Conservation (phyloP, 164 flowering plant species). For the Amborella trichopoda region DNA sequence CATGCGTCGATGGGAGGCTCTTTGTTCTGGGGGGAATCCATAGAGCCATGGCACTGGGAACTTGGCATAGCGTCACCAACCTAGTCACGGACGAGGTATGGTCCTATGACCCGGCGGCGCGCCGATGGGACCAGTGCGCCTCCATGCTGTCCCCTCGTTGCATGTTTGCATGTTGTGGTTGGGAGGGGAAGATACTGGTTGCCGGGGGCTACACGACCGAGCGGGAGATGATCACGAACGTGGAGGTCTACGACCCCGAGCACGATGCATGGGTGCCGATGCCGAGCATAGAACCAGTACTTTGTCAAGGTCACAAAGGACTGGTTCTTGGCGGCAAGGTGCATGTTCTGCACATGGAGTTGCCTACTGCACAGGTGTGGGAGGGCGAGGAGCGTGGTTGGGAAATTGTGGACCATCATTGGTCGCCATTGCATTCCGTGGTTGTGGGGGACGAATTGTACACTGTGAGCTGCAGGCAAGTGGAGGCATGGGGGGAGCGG, state of each 20-base stretch:
- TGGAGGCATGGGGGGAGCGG: slow-evolving; percentile 28
- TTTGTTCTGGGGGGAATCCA: slow-evolving; percentile 94
- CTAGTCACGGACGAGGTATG: slow-evolving; percentile 86
- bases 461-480: slow-evolving; percentile 71
- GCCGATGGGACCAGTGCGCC: slow-evolving; percentile 53
- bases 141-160: slow-evolving; percentile 82
- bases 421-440: slow-evolving; percentile 86
- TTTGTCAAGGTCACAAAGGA: slow-evolving; percentile 74
- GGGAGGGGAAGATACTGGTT: slow-evolving; percentile 76
- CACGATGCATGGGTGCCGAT: slow-evolving; percentile 64
- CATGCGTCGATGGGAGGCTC: slow-evolving; percentile 60
- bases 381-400: slow-evolving; percentile 35
- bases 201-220: slow-evolving; percentile 91
- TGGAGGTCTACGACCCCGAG: slow-evolving; percentile 82
- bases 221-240: slow-evolving; percentile 63
- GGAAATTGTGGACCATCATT: slow-evolving; percentile 58
- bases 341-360: slow-evolving; percentile 81
- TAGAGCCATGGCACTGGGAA: slow-evolving; percentile 77
- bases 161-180: slow-evolving; percentile 87
- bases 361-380: slow-evolving; percentile 66
- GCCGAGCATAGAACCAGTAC: slow-evolving; percentile 69
- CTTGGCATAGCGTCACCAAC: slow-evolving; percentile 85
- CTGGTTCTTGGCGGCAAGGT: slow-evolving; percentile 61
- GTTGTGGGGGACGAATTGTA: slow-evolving; percentile 64
- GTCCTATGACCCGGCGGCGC: slow-evolving; percentile 63